phyloP scores from a whole-genome alignment of 768 basidiomycete genomes.

The Mycena maculata region DNA sequence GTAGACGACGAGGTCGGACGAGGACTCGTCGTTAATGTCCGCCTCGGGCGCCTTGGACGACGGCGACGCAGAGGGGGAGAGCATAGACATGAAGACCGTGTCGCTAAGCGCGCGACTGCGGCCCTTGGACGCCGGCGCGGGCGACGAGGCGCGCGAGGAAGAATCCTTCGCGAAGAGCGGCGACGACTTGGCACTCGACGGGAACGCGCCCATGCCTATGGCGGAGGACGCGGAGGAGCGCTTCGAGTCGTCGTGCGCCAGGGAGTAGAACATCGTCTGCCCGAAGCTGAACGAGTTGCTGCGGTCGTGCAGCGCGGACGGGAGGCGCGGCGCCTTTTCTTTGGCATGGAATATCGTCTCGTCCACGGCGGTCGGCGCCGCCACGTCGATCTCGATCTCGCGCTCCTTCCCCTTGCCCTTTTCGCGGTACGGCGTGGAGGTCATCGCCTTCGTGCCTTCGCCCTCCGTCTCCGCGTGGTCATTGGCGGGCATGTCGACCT shows the following conservation, averaged over 20 bases:
- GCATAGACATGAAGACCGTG: conserved; percentile 70
- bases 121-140: conserved; percentile 47
- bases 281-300: conserved; percentile 79
- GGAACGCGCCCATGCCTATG: conserved; percentile 13
- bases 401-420: conserved; percentile 55
- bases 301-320: conserved; percentile 59
- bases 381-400: conserved; percentile 28
- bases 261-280: conserved; percentile 70
- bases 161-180: conserved; percentile 38
- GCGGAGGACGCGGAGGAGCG: conserved; percentile 36
- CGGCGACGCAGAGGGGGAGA: conserved; percentile 50
- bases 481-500: conserved; percentile 45
- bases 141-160: conserved; percentile 41
- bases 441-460: conserved; percentile 44
- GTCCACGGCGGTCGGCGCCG: conserved; percentile 45
- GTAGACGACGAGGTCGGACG: conserved; percentile 61
- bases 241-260: conserved; percentile 44
- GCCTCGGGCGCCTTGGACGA: conserved; percentile 60
- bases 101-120: conserved; percentile 72
- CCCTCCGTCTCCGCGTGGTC: conserved; percentile 44
- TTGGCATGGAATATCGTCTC: conserved; percentile 59
- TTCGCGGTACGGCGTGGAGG: conserved; percentile 58
- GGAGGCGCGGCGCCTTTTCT: conserved; percentile 52
- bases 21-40: conserved; percentile 73
- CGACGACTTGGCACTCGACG: conserved; percentile 43